Evolutionary conservation across 169 alveolate species (phyloP).

Genomic region (Plasmodium reichenowi): DNA sequence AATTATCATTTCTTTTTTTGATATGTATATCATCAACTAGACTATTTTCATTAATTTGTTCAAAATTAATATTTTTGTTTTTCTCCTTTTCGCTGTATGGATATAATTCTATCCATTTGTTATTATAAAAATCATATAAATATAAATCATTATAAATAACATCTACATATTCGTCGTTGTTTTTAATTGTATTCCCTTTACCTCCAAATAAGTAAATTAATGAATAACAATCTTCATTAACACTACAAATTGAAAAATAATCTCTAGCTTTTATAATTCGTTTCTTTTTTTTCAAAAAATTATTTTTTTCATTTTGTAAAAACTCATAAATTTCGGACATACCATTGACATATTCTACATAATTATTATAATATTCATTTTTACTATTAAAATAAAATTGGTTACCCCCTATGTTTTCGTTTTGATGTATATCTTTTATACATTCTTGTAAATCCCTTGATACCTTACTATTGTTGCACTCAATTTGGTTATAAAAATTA

Average conservation of each 20-base stretch:
- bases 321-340: conserved; percentile 37
- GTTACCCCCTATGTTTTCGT: background rate
- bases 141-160: conserved; percentile 70
- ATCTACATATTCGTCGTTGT: conserved; percentile 56
- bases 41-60: background rate
- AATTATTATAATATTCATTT: background rate
- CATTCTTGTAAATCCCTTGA: background rate
- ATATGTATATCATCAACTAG: background rate
- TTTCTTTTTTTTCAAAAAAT: conserved; percentile 27
- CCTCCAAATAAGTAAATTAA: conserved; percentile 75
- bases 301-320: conserved; percentile 32
- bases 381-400: background rate
- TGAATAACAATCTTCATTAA: conserved; percentile 36
- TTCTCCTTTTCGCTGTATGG: conserved; percentile 1
- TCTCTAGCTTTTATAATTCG: conserved; percentile 68
- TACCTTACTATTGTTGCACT: no score
- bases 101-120: conserved; percentile 60
- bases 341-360: conserved; percentile 47
- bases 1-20: background rate
- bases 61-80: background rate
- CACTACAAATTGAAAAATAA: conserved; percentile 68
- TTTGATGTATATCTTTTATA: background rate
- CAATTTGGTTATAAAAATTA: no score
- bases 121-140: conserved; percentile 66
- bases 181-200: conserved; percentile 69